These are phyloP conservation scores for Tuber microsphaerosporum DNA, from an alignment of 495 filamentous ascomycete species.

Conservation along the genomic window DNA sequence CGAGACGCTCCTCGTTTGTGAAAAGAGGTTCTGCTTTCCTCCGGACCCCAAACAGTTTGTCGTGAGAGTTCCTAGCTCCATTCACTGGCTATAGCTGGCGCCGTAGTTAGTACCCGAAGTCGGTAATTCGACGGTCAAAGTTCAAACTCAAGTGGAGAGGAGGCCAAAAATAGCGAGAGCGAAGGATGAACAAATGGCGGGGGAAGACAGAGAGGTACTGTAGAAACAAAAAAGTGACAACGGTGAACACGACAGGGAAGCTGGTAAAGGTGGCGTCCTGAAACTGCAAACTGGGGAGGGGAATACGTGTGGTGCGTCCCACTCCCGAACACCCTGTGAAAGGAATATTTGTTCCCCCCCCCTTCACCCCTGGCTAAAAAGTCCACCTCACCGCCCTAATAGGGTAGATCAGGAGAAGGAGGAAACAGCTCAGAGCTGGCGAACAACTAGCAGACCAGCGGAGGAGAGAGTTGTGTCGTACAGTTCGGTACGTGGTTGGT, in stretches of 20 bases:
- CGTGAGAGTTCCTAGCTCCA: neutral
- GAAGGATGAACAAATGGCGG: slow-evolving; percentile 14
- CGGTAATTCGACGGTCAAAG: slow-evolving; percentile 1
- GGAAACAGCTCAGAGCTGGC: slow-evolving; percentile 5
- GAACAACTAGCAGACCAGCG: neutral
- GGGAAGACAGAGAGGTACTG: slow-evolving; percentile 1
- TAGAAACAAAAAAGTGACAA: slow-evolving; percentile 16
- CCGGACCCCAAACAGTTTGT: neutral
- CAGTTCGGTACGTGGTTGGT: slow-evolving; percentile 4
- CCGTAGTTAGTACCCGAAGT: neutral
- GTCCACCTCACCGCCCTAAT: neutral
- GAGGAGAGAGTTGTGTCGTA: neutral
- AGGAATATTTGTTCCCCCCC: neutral
- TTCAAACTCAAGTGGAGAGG: slow-evolving; percentile 8
- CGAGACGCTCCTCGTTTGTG: neutral
- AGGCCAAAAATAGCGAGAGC: neutral
- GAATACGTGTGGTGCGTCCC: slow-evolving; percentile 13
- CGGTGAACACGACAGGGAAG: slow-evolving; percentile 16
- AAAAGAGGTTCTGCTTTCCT: neutral
- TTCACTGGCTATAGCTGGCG: neutral
- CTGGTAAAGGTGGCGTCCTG: slow-evolving; percentile 20
- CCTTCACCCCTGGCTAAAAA: neutral
- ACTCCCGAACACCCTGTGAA: neutral
- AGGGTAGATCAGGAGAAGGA: neutral
- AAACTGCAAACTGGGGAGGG: slow-evolving; percentile 10